Base-by-base conservation (phyloP, 2,329 filamentous ascomycete genomes). In the Cladophialophora carrionii region DNA sequence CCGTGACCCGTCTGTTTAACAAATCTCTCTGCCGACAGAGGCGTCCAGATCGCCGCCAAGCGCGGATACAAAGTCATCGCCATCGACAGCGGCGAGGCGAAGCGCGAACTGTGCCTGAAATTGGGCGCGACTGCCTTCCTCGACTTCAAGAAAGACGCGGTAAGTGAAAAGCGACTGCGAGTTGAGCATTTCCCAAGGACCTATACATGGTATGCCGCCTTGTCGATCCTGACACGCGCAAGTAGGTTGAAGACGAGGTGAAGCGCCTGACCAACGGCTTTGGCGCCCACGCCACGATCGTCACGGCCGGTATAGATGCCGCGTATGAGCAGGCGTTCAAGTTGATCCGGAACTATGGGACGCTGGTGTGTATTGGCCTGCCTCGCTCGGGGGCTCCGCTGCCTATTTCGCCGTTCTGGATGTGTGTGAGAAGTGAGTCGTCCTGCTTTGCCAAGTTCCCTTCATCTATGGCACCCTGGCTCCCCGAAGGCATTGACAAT, bases 331-430 rank as follows among this genome's bases (percentile, higher is more conserved):
- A 81, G 62, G 80, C 79, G 37, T 76, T 80, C 61, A 73, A 75
- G 10, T 74, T 82, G 52, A 73, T 80, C n/a, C 75, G 80, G 9
- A 78, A 77, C 6, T 74, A 78, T n/a, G 80, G 80, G 0, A 80
- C 81, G 0, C 74, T 82, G 41, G 80, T 82, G 1, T 82, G 80
- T 37, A 79, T 82, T 4, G 80, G 80, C 1, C 74, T 82, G 43
- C 80, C 80, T 9, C 79, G 76, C 54, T 71, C 74, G 4, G 76
- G 75, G 2, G 81, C 79, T 66, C 76, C 76, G 68, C 73, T 82
- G 20, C 80, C 80, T 4, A 79, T 80, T 65, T 78, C 77, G 5
- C 80, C 80, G 0, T 78, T 82, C 26, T 77, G 80, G 32, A 81
- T 82, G 76, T 79, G 80, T 43, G 79, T 81, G 29, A 77, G 77